phyloP scores from a whole-genome alignment of 371 early-diverging fungal species.

The Mortierella sp. region DNA sequence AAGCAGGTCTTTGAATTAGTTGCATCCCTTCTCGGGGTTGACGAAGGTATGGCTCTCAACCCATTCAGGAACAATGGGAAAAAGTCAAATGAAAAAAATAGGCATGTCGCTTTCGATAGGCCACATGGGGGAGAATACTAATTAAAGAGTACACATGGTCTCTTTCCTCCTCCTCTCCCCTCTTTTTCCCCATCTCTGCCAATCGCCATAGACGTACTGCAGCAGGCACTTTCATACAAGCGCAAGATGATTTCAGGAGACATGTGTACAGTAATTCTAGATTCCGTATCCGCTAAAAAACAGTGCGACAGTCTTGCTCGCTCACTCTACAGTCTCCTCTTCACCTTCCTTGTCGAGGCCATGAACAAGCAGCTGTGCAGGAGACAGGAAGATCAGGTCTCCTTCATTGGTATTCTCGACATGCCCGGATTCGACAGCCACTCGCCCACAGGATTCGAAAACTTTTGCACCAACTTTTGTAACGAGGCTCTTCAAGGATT shows the following conservation, averaged over 20 bases:
- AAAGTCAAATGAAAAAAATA: neutral
- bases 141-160: conserved; percentile 1
- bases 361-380: conserved; percentile 82
- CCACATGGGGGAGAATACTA: conserved; percentile 32
- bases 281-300: conserved; percentile 74
- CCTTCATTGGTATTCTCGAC: conserved; percentile 80
- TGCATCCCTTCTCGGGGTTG: conserved; percentile 85
- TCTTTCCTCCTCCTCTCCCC: conserved; percentile 42
- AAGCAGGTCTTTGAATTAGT: conserved; percentile 76
- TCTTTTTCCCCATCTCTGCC: conserved; percentile 19
- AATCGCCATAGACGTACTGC: conserved; percentile 71
- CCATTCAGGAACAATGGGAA: too few species aligned
- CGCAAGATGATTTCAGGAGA: conserved; percentile 80
- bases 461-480: conserved; percentile 83
- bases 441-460: conserved; percentile 73
- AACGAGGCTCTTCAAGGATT: conserved; percentile 85
- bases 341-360: conserved; percentile 90
- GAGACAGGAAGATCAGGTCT: conserved; percentile 72
- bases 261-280: conserved; percentile 87
- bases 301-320: conserved; percentile 87
- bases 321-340: conserved; percentile 83
- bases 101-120: neutral
- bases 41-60: conserved; percentile 55
- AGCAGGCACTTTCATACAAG: conserved; percentile 74
- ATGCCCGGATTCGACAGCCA: conserved; percentile 74